Evolutionary conservation across 768 basidiomycete species (phyloP).

Genomic region (Suillus hirtellus): DNA sequence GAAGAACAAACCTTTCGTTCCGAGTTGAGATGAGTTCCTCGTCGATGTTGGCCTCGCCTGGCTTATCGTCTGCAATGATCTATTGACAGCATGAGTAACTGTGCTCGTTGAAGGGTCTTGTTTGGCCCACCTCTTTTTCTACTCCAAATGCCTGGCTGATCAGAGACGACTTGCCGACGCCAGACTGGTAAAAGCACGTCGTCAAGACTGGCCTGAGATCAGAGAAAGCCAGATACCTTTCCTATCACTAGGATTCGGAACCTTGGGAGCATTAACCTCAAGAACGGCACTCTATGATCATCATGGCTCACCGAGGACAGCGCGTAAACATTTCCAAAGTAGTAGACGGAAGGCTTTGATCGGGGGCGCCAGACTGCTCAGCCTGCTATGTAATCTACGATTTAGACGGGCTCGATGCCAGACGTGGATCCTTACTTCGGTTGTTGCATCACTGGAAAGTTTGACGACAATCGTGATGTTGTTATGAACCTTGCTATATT

Average conservation of each 20-base stretch:
- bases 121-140: neutral
- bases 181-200: neutral
- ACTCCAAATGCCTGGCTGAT: neutral
- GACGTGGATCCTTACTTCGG: neutral
- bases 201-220: neutral
- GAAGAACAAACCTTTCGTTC: conserved; percentile 16
- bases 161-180: neutral
- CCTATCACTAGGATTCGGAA: neutral
- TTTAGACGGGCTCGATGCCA: neutral
- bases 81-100: neutral
- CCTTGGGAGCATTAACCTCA: neutral
- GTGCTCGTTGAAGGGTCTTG: neutral
- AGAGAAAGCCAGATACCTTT: neutral
- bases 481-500: too few species aligned
- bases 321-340: neutral
- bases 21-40: conserved; percentile 6
- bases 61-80: neutral
- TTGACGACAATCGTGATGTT: too few species aligned
- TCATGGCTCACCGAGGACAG: neutral
- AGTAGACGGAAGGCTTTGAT: neutral
- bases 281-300: neutral
- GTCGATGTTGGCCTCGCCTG: conserved; percentile 16
- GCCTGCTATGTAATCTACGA: neutral
- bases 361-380: neutral
- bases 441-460: too few species aligned